Percentiles rank a stretch among this genome's conserved stretches.
phyloP scores from a whole-genome alignment of 768 basidiomycete species.

The Pluteus cervinus region DNA sequence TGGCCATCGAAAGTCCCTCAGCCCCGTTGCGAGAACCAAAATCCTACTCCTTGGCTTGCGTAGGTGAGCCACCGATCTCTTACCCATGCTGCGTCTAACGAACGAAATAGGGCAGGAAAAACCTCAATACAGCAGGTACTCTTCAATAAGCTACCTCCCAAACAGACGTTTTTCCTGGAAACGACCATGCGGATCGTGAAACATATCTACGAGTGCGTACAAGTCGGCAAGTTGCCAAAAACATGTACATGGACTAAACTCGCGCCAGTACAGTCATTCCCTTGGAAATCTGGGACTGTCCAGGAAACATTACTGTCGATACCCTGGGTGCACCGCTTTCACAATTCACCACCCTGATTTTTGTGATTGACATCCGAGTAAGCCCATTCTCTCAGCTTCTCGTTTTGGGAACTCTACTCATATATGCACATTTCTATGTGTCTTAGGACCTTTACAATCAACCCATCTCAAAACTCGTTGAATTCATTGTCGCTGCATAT shows the following conservation, averaged over 20 bases:
- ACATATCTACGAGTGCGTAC: slow-evolving; percentile 74
- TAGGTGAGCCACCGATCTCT: slow-evolving; percentile 33
- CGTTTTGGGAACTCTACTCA: slow-evolving; percentile 1
- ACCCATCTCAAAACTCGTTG: slow-evolving; percentile 75
- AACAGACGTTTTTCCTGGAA: slow-evolving; percentile 87
- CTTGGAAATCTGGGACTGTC: slow-evolving; percentile 94
- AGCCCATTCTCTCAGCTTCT: slow-evolving; percentile 19
- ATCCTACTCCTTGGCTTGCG: slow-evolving; percentile 69
- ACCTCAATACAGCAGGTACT: slow-evolving; percentile 87
- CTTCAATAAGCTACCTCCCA: slow-evolving; percentile 79
- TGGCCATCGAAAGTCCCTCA: slow-evolving; percentile 18
- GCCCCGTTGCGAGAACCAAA: slow-evolving; percentile 46
- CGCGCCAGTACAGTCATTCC: slow-evolving; percentile 77
- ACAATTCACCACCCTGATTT: slow-evolving; percentile 81
- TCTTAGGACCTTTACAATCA: slow-evolving; percentile 77
- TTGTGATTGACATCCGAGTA: slow-evolving; percentile 93
- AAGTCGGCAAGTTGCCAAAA: not conserved
- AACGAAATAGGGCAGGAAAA: slow-evolving; percentile 70
- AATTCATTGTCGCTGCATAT: slow-evolving; percentile 74
- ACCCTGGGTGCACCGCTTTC: slow-evolving; percentile 71
- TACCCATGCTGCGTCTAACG: slow-evolving; percentile 4
- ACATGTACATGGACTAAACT: too few relatives aligned
- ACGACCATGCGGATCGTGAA: slow-evolving; percentile 75
- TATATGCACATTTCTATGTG: too few relatives aligned
- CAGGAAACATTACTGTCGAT: slow-evolving; percentile 77